These are phyloP conservation scores for Davidsoniella virescens DNA, from an alignment of 2,329 filamentous ascomycete species.

Conservation along the genomic window DNA sequence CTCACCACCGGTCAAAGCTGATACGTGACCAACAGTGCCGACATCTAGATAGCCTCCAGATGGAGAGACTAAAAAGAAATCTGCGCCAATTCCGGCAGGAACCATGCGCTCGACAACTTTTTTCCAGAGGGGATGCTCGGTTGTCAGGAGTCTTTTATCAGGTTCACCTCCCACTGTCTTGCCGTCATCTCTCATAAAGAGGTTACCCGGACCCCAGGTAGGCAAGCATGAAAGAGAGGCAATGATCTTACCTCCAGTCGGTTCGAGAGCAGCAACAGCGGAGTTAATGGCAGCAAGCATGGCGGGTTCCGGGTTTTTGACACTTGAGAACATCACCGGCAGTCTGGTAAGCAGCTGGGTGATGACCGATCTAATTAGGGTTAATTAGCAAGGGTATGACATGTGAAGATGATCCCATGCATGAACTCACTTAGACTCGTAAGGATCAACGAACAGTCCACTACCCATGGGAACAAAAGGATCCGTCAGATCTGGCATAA, in stretches of 20 bases:
- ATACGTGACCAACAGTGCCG: slow-evolving; percentile 77
- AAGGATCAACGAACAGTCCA: slow-evolving; percentile 85
- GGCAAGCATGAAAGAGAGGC: slow-evolving; percentile 78
- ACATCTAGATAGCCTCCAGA: slow-evolving; percentile 85
- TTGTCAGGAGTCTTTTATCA: slow-evolving; percentile 81
- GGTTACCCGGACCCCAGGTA: slow-evolving; percentile 74
- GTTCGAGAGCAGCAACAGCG: slow-evolving; percentile 64
- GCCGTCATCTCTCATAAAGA: slow-evolving; percentile 76
- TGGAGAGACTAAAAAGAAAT: slow-evolving; percentile 88
- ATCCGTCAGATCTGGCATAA: slow-evolving; percentile 94
- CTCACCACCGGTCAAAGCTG: slow-evolving; percentile 83
- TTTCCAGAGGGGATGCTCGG: slow-evolving; percentile 76
- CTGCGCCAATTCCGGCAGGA: slow-evolving; percentile 68
- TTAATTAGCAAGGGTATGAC: slow-evolving; percentile 16
- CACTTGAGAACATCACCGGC: slow-evolving; percentile 68
- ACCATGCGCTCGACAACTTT: slow-evolving; percentile 81
- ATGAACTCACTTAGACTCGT: slow-evolving; percentile 54
- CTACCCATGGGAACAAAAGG: slow-evolving; percentile 87
- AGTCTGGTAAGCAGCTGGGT: slow-evolving; percentile 70
- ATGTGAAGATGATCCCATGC: not conserved
- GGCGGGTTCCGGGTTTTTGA: slow-evolving; percentile 84
- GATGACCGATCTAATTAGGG: slow-evolving; percentile 46
- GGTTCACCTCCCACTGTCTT: slow-evolving; percentile 74
- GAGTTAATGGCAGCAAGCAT: slow-evolving; percentile 72
- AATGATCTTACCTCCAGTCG: slow-evolving; percentile 82